Percentiles rank a stretch among this genome's conserved stretches.
Evolutionary conservation across 768 basidiomycete genomes (phyloP).

Genomic region (Antrodiella citrinella): DNA sequence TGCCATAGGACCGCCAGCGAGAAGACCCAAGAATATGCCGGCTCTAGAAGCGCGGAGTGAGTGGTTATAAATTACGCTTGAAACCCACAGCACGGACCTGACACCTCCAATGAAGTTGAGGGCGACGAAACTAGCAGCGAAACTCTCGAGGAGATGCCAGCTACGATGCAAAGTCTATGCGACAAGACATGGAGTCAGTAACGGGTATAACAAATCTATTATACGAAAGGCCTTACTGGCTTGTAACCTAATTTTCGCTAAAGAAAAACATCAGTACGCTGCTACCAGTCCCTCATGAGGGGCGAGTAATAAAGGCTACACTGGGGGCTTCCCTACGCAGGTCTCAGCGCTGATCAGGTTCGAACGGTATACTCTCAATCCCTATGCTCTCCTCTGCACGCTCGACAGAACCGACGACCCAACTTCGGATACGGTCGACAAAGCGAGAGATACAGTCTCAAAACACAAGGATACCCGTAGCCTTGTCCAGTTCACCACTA

Average conservation of each 20-base stretch:
- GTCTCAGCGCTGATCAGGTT: constrained; percentile 97
- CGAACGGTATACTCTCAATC: constrained; percentile 97
- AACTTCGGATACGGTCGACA: not conserved
- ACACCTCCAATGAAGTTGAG: constrained; percentile 87
- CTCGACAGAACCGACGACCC: not conserved
- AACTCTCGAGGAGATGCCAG: constrained; percentile 79
- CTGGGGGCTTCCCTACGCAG: constrained; percentile 97
- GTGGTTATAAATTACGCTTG: not conserved
- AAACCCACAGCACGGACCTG: constrained; percentile 38
- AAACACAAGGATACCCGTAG: constrained; percentile 86
- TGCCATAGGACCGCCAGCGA: constrained; percentile 82
- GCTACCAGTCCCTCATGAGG: constrained; percentile 31
- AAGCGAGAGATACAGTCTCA: constrained; percentile 7
- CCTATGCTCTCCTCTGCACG: constrained; percentile 29
- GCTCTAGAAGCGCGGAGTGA: constrained; percentile 38
- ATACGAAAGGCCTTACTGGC: constrained; percentile 39
- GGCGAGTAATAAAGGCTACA: constrained; percentile 38
- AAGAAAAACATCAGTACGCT: constrained; percentile 39
- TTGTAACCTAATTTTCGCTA: constrained; percentile 76
- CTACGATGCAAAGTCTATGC: constrained; percentile 75
- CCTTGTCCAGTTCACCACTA: constrained; percentile 62
- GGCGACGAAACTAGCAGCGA: constrained; percentile 84
- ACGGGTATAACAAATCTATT: not conserved
- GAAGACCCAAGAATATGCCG: constrained; percentile 70
- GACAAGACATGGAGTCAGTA: constrained; percentile 1